phyloP scores from a whole-genome alignment of 257 asterid species.

The Hygrophila difformis region DNA sequence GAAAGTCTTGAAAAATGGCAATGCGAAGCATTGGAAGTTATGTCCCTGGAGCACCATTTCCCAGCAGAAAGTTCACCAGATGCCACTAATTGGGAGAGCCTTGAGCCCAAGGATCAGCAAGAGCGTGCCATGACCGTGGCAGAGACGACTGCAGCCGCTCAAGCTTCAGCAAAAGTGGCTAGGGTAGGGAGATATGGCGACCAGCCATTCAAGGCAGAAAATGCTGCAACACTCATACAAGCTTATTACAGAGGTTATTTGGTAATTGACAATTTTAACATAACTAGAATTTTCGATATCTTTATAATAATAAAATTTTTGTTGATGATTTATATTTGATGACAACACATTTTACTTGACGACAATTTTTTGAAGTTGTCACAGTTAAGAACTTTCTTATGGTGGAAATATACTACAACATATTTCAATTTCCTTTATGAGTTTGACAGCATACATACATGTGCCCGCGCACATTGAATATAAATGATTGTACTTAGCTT shows the following conservation, averaged over 20 bases:
- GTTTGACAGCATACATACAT: too few species aligned
- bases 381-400: too few species aligned
- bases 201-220: constrained; percentile 63
- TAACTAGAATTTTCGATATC: too few species aligned
- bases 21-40: constrained; percentile 71
- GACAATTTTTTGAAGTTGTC: too few species aligned
- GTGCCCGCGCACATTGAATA: too few species aligned
- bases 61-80: constrained; percentile 82
- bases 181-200: constrained; percentile 71
- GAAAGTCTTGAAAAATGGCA: constrained; percentile 43
- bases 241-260: constrained; percentile 83
- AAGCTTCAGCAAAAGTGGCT: constrained; percentile 83
- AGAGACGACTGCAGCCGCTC: constrained; percentile 78
- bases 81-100: constrained; percentile 37
- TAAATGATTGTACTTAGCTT: constrained; percentile 2
- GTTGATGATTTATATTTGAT: background rate
- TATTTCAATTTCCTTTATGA: too few species aligned
- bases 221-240: constrained; percentile 66
- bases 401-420: too few species aligned
- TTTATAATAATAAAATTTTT: constrained; percentile 1
- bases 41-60: constrained; percentile 77
- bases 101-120: constrained; percentile 41
- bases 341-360: too few species aligned
- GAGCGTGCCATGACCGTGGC: constrained; percentile 72
- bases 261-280: constrained; percentile 31